These are phyloP conservation scores for Vigna trinervia DNA, from an alignment of 306 rosid species.

Conservation along the genomic window DNA sequence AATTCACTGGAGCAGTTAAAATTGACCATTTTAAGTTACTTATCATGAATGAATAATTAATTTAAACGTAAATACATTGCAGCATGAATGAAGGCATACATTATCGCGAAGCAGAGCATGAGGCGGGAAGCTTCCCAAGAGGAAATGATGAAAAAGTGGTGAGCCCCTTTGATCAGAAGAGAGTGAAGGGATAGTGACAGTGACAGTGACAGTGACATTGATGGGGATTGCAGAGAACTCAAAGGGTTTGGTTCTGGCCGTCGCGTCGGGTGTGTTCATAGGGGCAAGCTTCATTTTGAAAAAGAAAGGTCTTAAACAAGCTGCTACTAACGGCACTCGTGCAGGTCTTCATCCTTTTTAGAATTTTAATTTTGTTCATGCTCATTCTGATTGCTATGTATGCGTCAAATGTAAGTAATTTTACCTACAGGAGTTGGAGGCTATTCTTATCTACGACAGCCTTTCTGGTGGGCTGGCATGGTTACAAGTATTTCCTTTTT, in stretches of 20 bases:
- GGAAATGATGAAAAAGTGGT: not conserved
- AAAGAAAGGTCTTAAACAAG: slow-evolving; percentile 11
- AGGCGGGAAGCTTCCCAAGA: not conserved
- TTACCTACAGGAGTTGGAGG: not conserved
- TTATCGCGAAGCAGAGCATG: not conserved
- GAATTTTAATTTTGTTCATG: no score
- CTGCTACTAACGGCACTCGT: slow-evolving; percentile 9
- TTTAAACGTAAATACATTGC: not conserved
- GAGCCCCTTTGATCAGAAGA: not conserved
- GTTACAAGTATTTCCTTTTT: not conserved
- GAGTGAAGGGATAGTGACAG: not conserved
- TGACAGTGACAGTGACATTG: not conserved
- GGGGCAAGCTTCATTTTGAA: slow-evolving; percentile 2
- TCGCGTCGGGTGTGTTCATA: not conserved
- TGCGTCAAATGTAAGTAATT: no score
- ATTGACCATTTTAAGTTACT: no score
- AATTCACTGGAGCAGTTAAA: not conserved
- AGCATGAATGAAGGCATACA: no score
- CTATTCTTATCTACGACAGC: not conserved
- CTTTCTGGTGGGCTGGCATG: slow-evolving; percentile 30
- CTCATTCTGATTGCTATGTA: no score
- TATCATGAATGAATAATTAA: no score
- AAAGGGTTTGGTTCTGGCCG: slow-evolving; percentile 13
- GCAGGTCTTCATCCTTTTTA: not conserved
- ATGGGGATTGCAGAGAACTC: slow-evolving; percentile 23